Conservation (phyloP, 768 basidiomycete species). For the Suillus spraguei region DNA sequence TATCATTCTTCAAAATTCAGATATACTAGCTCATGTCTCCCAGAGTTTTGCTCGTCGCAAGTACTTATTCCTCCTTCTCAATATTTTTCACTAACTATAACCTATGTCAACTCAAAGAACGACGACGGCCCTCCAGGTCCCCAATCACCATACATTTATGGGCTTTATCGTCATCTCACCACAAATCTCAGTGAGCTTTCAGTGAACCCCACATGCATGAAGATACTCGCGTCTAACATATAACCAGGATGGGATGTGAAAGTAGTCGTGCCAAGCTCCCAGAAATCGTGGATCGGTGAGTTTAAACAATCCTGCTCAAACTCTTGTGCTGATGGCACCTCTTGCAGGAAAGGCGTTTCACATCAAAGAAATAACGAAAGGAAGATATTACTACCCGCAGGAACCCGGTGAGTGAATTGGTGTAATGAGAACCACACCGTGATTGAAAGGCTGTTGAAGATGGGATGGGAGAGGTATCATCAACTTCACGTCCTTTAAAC, state of each 20-base stretch:
- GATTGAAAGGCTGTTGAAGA: conserved; percentile 38
- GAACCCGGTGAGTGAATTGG: conserved; percentile 43
- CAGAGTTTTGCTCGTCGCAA: conserved; percentile 47
- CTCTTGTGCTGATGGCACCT: conserved; percentile 3
- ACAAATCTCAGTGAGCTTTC: conserved; percentile 53
- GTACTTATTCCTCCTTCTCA: conserved; percentile 20
- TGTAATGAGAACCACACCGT: not conserved
- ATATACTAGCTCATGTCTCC: conserved; percentile 24
- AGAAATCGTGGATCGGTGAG: conserved; percentile 88
- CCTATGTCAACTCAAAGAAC: conserved; percentile 48
- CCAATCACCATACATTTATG: conserved; percentile 77
- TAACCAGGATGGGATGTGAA: conserved; percentile 73
- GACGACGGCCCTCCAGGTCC: conserved; percentile 81
- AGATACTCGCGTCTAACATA: conserved; percentile 1
- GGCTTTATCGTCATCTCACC: conserved; percentile 64
- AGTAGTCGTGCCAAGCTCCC: conserved; percentile 77
- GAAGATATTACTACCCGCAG: conserved; percentile 77
- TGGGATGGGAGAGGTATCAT: conserved; percentile 68
- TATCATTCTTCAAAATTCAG: not conserved
- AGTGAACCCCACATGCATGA: conserved; percentile 11
- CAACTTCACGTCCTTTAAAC: conserved; percentile 62
- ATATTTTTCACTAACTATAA: not conserved
- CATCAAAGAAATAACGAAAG: conserved; percentile 70
- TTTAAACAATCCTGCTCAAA: conserved; percentile 7
- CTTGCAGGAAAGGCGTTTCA: conserved; percentile 75